phyloP scores from a whole-genome alignment of 225 moss, liverwort and hornwort species.

The Ulota crispa region DNA sequence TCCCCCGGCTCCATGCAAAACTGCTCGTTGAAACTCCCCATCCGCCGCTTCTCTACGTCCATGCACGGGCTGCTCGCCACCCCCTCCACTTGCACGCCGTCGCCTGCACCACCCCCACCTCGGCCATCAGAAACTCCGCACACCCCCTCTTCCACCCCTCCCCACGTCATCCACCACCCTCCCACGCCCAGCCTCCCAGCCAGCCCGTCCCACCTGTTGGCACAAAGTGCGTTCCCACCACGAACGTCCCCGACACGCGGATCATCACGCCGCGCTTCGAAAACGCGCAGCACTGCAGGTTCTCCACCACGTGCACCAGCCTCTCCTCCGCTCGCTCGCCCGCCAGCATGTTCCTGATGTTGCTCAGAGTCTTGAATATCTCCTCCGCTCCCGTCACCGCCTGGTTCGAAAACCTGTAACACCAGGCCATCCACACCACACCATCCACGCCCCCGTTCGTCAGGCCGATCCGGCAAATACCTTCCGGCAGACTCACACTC shows the following conservation, averaged over 20 bases:
- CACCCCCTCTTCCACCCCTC: not conserved
- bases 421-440: not conserved
- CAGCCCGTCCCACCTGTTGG: conserved; percentile 58
- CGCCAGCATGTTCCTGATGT: conserved; percentile 81
- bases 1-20: conserved; percentile 98
- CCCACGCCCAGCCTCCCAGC: not conserved
- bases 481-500: not conserved
- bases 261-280: conserved; percentile 92
- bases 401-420: conserved; percentile 76
- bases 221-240: conserved; percentile 94
- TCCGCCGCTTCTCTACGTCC: conserved; percentile 81
- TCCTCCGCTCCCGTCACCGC: conserved; percentile 70
- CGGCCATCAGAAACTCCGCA: not conserved
- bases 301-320: conserved; percentile 93
- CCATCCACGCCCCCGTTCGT: too few relatives aligned
- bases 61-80: conserved; percentile 69
- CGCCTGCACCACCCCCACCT: conserved; percentile 43
- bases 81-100: conserved; percentile 98
- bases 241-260: conserved; percentile 89
- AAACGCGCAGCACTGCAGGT: conserved; percentile 90
- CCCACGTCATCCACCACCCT: not conserved
- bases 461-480: too few relatives aligned
- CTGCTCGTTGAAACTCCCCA: conserved; percentile 89
- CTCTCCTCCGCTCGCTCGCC: conserved; percentile 85
- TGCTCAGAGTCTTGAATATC: conserved; percentile 72